These are phyloP conservation scores for Solanum chiquidenum DNA, from an alignment of 257 asterid species.

Conservation along the genomic window DNA sequence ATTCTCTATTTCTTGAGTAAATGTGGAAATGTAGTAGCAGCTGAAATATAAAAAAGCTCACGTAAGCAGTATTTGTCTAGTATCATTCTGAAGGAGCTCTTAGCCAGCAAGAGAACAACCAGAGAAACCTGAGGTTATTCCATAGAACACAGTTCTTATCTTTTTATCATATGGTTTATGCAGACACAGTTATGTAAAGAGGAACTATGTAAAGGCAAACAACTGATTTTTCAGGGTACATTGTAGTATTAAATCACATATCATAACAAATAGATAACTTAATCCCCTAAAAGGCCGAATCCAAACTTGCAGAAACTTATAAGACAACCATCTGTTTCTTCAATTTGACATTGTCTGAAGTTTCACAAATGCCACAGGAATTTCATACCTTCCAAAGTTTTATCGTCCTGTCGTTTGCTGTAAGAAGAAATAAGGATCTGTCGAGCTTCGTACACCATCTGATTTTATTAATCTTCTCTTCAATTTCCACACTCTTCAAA, in stretches of 20 bases:
- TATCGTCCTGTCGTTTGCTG: constrained; percentile 76
- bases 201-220: neutral
- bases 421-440: constrained; percentile 51
- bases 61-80: constrained; percentile 36
- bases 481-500: constrained; percentile 82
- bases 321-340: neutral
- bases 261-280: neutral
- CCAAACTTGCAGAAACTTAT: neutral
- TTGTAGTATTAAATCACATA: neutral
- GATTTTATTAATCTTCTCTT: constrained; percentile 63
- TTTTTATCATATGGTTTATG: neutral
- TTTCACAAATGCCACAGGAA: neutral
- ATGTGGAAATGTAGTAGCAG: constrained; percentile 60
- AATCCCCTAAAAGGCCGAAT: neutral
- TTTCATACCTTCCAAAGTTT: constrained; percentile 74
- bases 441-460: constrained; percentile 50
- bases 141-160: neutral
- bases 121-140: neutral
- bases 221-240: neutral
- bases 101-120: neutral
- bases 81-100: neutral
- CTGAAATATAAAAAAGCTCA: constrained; percentile 55
- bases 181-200: neutral
- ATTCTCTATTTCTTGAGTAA: constrained; percentile 58
- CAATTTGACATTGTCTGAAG: neutral